Conservation (phyloP, 1,284 basidiomycete genomes). For the Trametes versicolor region DNA sequence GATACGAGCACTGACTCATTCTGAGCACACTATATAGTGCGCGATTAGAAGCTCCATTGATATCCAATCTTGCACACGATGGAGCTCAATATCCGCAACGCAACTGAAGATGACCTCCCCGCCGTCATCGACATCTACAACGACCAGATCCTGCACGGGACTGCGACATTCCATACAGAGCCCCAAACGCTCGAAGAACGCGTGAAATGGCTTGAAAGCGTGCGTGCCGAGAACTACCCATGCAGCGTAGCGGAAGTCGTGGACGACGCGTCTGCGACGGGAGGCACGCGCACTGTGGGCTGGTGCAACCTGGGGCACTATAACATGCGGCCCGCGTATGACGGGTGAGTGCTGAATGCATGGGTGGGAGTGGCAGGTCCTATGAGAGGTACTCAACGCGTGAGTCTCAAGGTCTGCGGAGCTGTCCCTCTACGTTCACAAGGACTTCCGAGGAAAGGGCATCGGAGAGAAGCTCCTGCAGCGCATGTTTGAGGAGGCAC, state of each 20-base stretch:
- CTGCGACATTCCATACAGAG: constrained; percentile 29
- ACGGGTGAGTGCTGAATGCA: constrained; percentile 15
- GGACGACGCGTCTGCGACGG: not conserved
- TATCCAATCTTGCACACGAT: constrained; percentile 4
- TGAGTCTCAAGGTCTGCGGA: constrained; percentile 24
- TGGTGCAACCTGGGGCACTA: constrained; percentile 30
- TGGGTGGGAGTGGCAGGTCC: not conserved
- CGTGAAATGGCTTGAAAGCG: constrained; percentile 13
- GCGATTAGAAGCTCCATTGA: not conserved
- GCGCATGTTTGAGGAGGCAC: constrained; percentile 23
- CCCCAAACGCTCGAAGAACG: constrained; percentile 21
- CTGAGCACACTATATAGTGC: no score
- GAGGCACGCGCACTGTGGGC: constrained; percentile 21
- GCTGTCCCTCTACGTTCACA: constrained; percentile 30
- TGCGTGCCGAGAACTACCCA: constrained; percentile 23
- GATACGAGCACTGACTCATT: no score
- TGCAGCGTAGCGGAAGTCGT: constrained; percentile 27
- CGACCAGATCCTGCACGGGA: constrained; percentile 27
- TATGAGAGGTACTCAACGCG: no score
- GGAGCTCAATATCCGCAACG: constrained; percentile 19
- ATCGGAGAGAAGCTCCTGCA: constrained; percentile 22
- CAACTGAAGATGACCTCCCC: constrained; percentile 17
- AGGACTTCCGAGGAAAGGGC: constrained; percentile 24
- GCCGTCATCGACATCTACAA: constrained; percentile 33
- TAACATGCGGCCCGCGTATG: constrained; percentile 25